Percentiles rank a stretch among this genome's conserved stretches.
phyloP scores from a whole-genome alignment of 345 rosid species.

The Gynandropsis gynandra region DNA sequence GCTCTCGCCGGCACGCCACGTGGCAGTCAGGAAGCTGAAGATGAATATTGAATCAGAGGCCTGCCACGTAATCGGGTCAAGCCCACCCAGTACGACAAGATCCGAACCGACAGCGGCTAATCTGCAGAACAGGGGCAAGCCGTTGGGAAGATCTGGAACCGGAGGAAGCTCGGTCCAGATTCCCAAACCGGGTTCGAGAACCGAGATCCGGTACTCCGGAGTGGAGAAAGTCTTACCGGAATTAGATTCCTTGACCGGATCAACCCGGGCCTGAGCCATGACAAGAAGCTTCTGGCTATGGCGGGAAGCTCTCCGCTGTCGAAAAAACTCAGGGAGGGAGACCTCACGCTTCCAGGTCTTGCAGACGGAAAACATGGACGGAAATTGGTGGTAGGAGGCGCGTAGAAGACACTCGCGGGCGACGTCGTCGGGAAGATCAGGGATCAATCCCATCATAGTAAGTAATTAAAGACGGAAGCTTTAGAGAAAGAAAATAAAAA shows the following conservation, averaged over 20 bases:
- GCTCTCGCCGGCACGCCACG: slow-evolving; percentile 56
- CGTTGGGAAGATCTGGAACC: slow-evolving; percentile 34
- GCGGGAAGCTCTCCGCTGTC: slow-evolving; percentile 23
- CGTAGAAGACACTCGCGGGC: slow-evolving; percentile 59
- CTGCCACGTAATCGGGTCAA: slow-evolving; percentile 61
- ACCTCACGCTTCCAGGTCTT: slow-evolving; percentile 55
- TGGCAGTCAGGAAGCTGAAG: slow-evolving; percentile 40
- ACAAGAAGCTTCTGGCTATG: slow-evolving; percentile 44
- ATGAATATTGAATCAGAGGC: slow-evolving; percentile 41
- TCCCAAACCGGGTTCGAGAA: slow-evolving; percentile 51
- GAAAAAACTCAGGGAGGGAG: slow-evolving; percentile 38
- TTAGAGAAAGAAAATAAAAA: neutral
- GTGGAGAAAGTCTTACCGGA: slow-evolving; percentile 21
- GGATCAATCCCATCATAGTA: slow-evolving; percentile 65
- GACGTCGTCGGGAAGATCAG: slow-evolving; percentile 52
- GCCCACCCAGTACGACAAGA: slow-evolving; percentile 74
- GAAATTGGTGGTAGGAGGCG: slow-evolving; percentile 34
- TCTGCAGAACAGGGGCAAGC: slow-evolving; percentile 61
- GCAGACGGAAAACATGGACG: slow-evolving; percentile 39
- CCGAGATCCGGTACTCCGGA: slow-evolving; percentile 34
- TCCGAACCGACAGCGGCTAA: slow-evolving; percentile 49
- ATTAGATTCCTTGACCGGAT: slow-evolving; percentile 17
- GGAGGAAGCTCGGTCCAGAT: slow-evolving; percentile 52
- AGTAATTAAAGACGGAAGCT: no score
- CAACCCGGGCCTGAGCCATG: slow-evolving; percentile 47